Base-by-base conservation (phyloP, 2,329 filamentous ascomycete species). In the Ophiostoma angusticollis region DNA sequence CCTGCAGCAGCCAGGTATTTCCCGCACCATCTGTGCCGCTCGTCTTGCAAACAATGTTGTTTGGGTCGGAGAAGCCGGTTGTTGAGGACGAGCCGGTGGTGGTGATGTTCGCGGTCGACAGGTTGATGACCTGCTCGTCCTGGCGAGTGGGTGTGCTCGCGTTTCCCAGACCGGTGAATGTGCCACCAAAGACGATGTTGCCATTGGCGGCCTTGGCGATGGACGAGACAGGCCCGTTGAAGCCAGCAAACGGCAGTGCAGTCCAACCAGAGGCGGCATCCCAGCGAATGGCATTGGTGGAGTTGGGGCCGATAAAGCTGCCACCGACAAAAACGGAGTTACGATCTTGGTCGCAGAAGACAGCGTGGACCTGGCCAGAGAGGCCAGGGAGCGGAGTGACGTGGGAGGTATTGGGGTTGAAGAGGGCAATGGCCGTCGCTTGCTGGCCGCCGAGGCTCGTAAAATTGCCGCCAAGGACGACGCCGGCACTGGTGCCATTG, bases 391-490 rank as follows among this genome's bases (percentile, higher is more conserved):
- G 61, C n/a, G 85, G 70, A 2, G 74, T 80, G 35, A 95, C 68
- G 27, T 71, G 59, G 31, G 74, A 74, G 5, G 76, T 80, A 47
- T 75, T 73, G 4, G 83, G 75, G 55, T 95, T 75, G 61, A 87
- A 86, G 33, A 93, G 58, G 18, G 87, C 91, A 41, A 93, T 74
- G 31, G 83, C 84, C 38, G 77, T 77, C 2, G 86, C 84, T 53
- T 83, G 64, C 41, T 80, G 70, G 42, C 78, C 78, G 43, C 79
- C 84, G 45, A 98, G 63, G 57, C 84, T 93, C 23, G 91, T 96
- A 56, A 98, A 98, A 63, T 96, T 96, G 34, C 91, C 91, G 40
- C 83, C 91, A 13, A 98, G 72, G 34, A 96, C 72, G 21, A 96
- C 73, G 29, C 81, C 80, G n/a, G 72, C 67, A 41, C 80, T 61